A percentile compares a stretch with the other conserved stretches of the same genome.
Conservation (phyloP, 2,329 filamentous ascomycete species). For the Trichoderma sp. region DNA sequence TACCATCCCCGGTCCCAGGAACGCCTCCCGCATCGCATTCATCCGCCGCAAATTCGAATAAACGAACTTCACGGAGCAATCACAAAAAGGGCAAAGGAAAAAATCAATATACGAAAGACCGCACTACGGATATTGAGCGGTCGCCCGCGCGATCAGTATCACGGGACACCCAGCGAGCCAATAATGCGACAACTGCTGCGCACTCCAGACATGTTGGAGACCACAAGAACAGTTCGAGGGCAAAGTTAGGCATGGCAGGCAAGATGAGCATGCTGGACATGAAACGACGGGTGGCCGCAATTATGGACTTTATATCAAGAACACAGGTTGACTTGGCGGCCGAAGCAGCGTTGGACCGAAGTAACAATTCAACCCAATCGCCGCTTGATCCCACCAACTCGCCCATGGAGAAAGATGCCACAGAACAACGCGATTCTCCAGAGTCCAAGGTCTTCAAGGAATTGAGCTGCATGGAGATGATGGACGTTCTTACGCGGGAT, state of each 20-base stretch:
- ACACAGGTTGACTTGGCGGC: constrained; percentile 86
- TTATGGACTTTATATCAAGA: constrained; percentile 86
- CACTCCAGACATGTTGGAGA: constrained; percentile 48
- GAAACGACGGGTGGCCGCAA: constrained; percentile 79
- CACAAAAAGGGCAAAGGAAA: constrained; percentile 71
- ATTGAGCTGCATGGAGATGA: constrained; percentile 83
- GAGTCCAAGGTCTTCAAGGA: constrained; percentile 67
- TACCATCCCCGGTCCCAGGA: constrained; percentile 40
- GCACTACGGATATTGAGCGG: constrained; percentile 61
- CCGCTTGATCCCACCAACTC: constrained; percentile 30
- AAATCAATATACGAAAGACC: constrained; percentile 82
- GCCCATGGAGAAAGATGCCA: not conserved
- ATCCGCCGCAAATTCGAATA: constrained; percentile 54
- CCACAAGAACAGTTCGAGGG: constrained; percentile 58
- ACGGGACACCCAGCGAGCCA: constrained; percentile 50
- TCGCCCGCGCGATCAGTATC: constrained; percentile 62
- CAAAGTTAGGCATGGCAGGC: constrained; percentile 57
- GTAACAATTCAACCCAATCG: constrained; percentile 41
- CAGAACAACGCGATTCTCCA: constrained; percentile 29
- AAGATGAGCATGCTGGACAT: constrained; percentile 87
- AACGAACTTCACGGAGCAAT: constrained; percentile 63
- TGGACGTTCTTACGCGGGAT: constrained; percentile 80
- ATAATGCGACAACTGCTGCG: constrained; percentile 40
- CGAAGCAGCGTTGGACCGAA: constrained; percentile 56
- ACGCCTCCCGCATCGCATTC: constrained; percentile 52